Conservation (phyloP, 192 early-diverging fungal species). For the Coemansia reversa region DNA sequence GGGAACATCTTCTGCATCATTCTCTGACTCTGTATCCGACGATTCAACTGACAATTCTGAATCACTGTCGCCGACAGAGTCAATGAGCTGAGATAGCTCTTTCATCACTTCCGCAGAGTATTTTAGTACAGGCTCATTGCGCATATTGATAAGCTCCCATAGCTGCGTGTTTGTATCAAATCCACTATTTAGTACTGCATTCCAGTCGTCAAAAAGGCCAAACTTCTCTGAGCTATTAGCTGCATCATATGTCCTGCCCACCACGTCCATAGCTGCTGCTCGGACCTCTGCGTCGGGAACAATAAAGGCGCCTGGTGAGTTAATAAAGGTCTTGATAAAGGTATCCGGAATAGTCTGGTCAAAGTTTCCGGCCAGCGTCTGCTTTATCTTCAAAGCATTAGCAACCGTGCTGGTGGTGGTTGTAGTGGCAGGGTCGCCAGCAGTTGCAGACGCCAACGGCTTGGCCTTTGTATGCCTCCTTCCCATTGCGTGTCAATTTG, state of each 20-base stretch:
- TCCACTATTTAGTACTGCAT: conserved; percentile 31
- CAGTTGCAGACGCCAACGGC: too few relatives aligned
- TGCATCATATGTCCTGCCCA: conserved; percentile 45
- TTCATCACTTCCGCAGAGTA: conserved; percentile 57
- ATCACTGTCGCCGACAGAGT: conserved; percentile 39
- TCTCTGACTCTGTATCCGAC: not conserved
- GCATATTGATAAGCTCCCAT: conserved; percentile 90
- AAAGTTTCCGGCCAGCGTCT: conserved; percentile 11
- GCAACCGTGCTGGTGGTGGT: too few relatives aligned
- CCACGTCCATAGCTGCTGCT: conserved; percentile 45
- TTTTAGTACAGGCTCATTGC: conserved; percentile 77
- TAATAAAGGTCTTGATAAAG: conserved; percentile 39
- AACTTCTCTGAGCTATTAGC: conserved; percentile 45
- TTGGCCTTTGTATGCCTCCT: too few relatives aligned
- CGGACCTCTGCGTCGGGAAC: conserved; percentile 33
- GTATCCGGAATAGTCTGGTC: conserved; percentile 32
- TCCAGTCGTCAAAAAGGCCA: conserved; percentile 50
- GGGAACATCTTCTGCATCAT: not conserved
- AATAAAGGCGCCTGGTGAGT: conserved; percentile 36
- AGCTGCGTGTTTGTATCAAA: conserved; percentile 70
- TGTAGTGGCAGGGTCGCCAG: too few relatives aligned
- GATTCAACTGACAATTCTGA: not conserved
- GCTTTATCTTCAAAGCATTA: not conserved
- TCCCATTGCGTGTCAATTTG: too few relatives aligned
- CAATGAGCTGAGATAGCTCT: conserved; percentile 52